These are phyloP conservation scores for Biscutella laevigata DNA, from an alignment of 441 rosid genomes.

Conservation along the genomic window DNA sequence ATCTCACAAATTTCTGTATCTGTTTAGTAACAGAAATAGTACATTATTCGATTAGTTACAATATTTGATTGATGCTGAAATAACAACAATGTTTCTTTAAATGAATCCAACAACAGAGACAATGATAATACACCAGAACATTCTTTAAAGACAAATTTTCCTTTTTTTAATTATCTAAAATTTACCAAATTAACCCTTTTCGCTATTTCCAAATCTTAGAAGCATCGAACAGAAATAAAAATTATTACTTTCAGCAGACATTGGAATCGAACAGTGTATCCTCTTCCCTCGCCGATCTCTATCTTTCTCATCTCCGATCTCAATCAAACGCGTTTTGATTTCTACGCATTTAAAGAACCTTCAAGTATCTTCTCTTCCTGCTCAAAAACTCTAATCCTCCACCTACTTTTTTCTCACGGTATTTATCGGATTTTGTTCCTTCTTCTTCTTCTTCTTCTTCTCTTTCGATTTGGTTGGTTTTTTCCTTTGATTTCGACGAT, in stretches of 20 bases:
- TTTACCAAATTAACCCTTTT: constrained; percentile 12
- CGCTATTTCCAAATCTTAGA: constrained; percentile 22
- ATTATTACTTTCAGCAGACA: constrained; percentile 9
- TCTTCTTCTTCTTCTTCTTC: constrained; percentile 9
- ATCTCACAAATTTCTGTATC: too few relatives aligned
- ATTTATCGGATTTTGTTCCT: not conserved
- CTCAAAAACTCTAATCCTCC: constrained; percentile 1
- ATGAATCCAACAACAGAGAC: constrained; percentile 13
- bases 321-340: constrained; percentile 12
- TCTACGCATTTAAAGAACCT: not conserved
- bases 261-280: constrained; percentile 27
- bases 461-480: not conserved
- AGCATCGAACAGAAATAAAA: not conserved
- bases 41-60: too few relatives aligned
- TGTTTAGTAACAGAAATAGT: too few relatives aligned
- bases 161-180: not conserved
- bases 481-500: not conserved
- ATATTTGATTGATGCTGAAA: too few relatives aligned
- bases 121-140: constrained; percentile 22
- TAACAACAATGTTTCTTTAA: not conserved
- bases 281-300: constrained; percentile 27
- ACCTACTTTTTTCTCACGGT: not conserved
- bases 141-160: constrained; percentile 7
- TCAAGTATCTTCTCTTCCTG: constrained; percentile 9
- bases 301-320: constrained; percentile 22